Percentiles rank a stretch among this genome's conserved stretches.
These are phyloP conservation scores for Zygotorulaspora florentina DNA, from an alignment of 805 yeast genomes.

Conservation along the genomic window DNA sequence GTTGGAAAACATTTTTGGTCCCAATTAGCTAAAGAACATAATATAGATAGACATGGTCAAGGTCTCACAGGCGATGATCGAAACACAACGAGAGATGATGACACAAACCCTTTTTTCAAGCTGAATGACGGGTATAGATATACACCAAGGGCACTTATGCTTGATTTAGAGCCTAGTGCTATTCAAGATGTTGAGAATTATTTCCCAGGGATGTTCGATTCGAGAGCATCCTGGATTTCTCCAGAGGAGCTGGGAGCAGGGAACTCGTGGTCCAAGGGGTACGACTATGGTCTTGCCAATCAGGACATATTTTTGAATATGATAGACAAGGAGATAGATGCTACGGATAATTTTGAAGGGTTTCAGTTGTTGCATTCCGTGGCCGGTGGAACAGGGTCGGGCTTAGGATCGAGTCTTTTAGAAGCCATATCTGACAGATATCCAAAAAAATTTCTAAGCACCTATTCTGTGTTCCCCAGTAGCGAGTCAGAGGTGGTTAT, in stretches of 20 bases:
- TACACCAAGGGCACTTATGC: constrained; percentile 80
- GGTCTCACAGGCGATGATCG: constrained; percentile 15
- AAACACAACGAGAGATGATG: constrained; percentile 48
- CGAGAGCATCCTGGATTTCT: constrained; percentile 73
- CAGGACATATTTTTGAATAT: constrained; percentile 74
- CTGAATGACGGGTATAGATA: constrained; percentile 69
- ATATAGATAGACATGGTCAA: constrained; percentile 47
- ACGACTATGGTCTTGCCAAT: constrained; percentile 62
- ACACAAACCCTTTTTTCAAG: constrained; percentile 80
- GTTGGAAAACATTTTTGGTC: constrained; percentile 91
- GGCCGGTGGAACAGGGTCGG: constrained; percentile 99
- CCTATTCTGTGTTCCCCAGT: constrained; percentile 83
- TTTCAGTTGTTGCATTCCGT: constrained; percentile 91
- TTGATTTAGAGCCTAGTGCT: constrained; percentile 90
- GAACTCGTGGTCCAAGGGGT: constrained; percentile 93
- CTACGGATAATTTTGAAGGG: constrained; percentile 83
- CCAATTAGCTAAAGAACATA: constrained; percentile 83
- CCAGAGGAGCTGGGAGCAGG: constrained; percentile 92
- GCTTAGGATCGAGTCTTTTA: constrained; percentile 78
- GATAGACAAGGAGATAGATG: constrained; percentile 85
- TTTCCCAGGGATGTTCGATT: constrained; percentile 67
- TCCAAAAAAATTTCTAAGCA: constrained; percentile 75
- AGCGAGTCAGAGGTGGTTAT: constrained; percentile 92
- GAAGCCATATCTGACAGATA: constrained; percentile 78
- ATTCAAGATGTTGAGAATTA: constrained; percentile 55